Conservation (phyloP, 306 rosid genomes). For the Malus asiatica region DNA sequence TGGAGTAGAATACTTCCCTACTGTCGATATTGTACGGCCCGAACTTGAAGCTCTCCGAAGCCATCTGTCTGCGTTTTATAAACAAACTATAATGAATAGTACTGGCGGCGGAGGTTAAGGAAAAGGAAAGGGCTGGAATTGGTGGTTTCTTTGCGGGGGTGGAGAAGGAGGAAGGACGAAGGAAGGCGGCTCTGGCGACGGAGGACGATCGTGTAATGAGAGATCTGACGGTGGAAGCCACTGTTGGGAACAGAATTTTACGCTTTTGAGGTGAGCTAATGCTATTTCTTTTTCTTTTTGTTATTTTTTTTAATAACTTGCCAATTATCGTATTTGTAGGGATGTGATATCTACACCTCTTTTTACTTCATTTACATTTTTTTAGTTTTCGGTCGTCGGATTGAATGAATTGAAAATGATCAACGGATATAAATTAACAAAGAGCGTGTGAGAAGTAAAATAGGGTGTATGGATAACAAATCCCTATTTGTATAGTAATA, state of each 20-base stretch:
- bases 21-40: conserved; percentile 63
- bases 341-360: too few relatives aligned
- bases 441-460: too few relatives aligned
- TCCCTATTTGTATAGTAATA: too few relatives aligned
- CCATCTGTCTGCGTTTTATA: conserved; percentile 42
- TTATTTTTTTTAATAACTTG: too few relatives aligned
- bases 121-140: background rate
- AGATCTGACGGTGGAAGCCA: background rate
- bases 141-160: background rate
- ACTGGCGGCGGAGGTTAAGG: background rate
- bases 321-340: too few relatives aligned
- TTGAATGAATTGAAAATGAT: too few relatives aligned
- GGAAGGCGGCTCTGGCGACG: background rate
- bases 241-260: background rate
- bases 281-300: too few relatives aligned
- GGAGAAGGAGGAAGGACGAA: background rate
- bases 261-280: background rate
- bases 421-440: too few relatives aligned
- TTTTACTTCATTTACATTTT: too few relatives aligned
- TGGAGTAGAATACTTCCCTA: conserved; percentile 67
- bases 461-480: accelerated
- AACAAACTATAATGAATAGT: background rate
- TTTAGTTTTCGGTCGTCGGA: too few relatives aligned
- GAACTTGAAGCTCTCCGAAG: conserved; percentile 44
- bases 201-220: background rate